Percentiles rank a stretch among this genome's conserved stretches.
Evolutionary conservation across 805 yeast species (phyloP).

Genomic region (Kodamaea kakaduensis): DNA sequence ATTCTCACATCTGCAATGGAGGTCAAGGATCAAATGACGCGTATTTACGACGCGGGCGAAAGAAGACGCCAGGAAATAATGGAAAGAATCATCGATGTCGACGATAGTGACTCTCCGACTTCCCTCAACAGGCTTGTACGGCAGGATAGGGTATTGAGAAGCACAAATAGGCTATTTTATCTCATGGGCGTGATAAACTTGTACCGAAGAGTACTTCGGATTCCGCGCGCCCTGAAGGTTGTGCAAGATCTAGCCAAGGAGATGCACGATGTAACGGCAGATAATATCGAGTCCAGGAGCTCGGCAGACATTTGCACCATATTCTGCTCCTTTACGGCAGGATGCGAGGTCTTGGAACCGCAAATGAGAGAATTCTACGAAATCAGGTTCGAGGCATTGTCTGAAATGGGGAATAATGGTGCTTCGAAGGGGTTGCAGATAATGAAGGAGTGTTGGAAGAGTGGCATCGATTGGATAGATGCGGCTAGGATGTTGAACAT

Average conservation of each 20-base stretch:
- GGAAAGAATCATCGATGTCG: constrained; percentile 17
- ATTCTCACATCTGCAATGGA: constrained; percentile 37
- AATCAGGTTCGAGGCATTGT: constrained; percentile 39
- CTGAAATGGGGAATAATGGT: constrained; percentile 36
- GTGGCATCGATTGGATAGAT: constrained; percentile 50
- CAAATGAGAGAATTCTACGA: constrained; percentile 32
- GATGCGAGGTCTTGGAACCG: constrained; percentile 48
- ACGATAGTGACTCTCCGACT: constrained; percentile 14
- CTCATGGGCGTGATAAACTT: constrained; percentile 53
- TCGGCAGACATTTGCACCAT: constrained; percentile 54
- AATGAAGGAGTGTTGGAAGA: constrained; percentile 52
- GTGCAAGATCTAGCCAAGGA: constrained; percentile 47
- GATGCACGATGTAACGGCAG: constrained; percentile 33
- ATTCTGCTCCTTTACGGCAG: constrained; percentile 55
- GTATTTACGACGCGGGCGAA: constrained; percentile 25
- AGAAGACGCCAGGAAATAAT: constrained; percentile 21
- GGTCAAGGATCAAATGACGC: constrained; percentile 21
- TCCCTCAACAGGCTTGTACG: constrained; percentile 20
- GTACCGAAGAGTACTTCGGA: constrained; percentile 49
- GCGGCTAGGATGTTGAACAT: constrained; percentile 40
- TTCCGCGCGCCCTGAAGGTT: constrained; percentile 42
- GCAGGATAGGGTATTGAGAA: constrained; percentile 35
- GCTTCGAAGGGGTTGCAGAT: constrained; percentile 46
- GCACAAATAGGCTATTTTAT: constrained; percentile 51
- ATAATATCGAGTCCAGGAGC: constrained; percentile 41